A percentile compares a stretch with the other conserved stretches of the same genome.
Evolutionary conservation across 176 grass and related monocot species (phyloP).

Genomic region (Saccharum officinarum): DNA sequence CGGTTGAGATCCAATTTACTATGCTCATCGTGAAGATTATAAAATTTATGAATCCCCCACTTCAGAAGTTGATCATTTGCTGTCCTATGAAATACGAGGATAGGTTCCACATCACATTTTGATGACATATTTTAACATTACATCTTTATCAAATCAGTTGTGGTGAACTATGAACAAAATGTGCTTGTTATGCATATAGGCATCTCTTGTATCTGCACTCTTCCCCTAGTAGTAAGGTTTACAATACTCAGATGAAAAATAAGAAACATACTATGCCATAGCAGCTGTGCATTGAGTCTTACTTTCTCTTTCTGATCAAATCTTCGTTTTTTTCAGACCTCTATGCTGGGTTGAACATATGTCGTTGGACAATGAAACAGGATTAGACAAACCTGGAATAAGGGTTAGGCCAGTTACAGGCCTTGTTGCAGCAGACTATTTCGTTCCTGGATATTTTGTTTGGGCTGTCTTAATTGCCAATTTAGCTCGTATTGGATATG

Average conservation of each 20-base stretch:
- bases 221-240: not conserved
- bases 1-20: not conserved
- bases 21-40: not conserved
- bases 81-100: not conserved
- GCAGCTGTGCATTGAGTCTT: not conserved
- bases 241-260: no score
- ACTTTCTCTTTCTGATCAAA: slow-evolving; percentile 16
- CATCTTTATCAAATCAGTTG: not conserved
- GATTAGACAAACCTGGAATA: slow-evolving; percentile 88
- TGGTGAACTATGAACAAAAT: not conserved
- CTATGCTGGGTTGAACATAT: slow-evolving; percentile 98
- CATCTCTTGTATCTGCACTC: not conserved
- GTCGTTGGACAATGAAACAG: slow-evolving; percentile 98
- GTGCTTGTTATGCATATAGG: not conserved
- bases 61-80: not conserved
- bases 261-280: no score
- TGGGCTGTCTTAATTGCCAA: slow-evolving; percentile 99
- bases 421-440: slow-evolving; percentile 97
- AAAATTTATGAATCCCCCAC: not conserved
- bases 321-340: slow-evolving; percentile 63
- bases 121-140: not conserved
- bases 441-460: slow-evolving; percentile 99
- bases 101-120: not conserved
- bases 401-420: slow-evolving; percentile 88
- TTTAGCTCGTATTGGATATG: slow-evolving; percentile 95